These are phyloP conservation scores for Combretum micranthum DNA, from an alignment of 345 rosid species.

Conservation along the genomic window DNA sequence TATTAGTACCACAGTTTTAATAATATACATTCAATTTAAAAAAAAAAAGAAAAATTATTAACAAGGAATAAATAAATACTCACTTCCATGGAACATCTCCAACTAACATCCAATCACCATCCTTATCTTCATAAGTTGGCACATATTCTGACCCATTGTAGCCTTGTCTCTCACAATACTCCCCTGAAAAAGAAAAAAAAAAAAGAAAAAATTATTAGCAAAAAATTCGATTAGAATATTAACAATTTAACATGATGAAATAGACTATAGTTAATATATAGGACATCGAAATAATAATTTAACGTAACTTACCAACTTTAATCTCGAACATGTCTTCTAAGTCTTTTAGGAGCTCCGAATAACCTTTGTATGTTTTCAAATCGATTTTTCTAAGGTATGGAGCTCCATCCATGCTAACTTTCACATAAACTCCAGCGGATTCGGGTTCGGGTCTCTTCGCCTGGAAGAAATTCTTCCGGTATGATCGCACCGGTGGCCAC, in stretches of 20 bases:
- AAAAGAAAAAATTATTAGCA: background rate
- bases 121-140: slow-evolving; percentile 80
- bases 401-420: slow-evolving; percentile 90
- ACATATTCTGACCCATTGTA: slow-evolving; percentile 68
- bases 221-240: no score
- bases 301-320: slow-evolving; percentile 31
- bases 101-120: slow-evolving; percentile 89
- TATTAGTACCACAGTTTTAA: background rate
- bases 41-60: no score
- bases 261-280: background rate
- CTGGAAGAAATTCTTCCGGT: slow-evolving; percentile 45
- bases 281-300: no score
- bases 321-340: slow-evolving; percentile 70
- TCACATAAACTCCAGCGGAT: slow-evolving; percentile 42
- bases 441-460: slow-evolving; percentile 41
- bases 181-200: slow-evolving; percentile 22
- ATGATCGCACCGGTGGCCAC: slow-evolving; percentile 79
- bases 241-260: no score
- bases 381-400: slow-evolving; percentile 82
- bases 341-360: slow-evolving; percentile 52
- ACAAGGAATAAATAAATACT: slow-evolving; percentile 8
- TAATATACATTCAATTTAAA: no score
- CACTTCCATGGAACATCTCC: slow-evolving; percentile 89
- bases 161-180: slow-evolving; percentile 64
- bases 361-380: slow-evolving; percentile 50